Percentiles rank a stretch among this genome's conserved stretches.
Conservation (phyloP, 2,329 filamentous ascomycete genomes). For the Tolypocladium ovalisporum region DNA sequence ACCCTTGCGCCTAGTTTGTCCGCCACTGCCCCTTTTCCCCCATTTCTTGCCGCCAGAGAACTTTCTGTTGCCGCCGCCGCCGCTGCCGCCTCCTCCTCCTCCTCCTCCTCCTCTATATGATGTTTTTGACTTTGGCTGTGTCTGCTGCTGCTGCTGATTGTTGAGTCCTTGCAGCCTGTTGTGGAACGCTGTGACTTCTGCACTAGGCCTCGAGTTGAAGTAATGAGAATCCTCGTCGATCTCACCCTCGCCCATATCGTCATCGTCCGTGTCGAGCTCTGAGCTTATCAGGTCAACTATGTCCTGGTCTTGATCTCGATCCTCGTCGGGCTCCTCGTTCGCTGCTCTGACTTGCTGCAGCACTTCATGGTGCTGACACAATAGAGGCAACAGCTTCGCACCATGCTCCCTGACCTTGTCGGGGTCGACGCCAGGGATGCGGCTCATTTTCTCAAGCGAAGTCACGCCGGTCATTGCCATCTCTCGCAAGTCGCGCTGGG, state of each 20-base stretch:
- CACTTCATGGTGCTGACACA: conserved; percentile 34
- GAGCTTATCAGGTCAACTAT: conserved; percentile 47
- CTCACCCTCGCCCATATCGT: conserved; percentile 24
- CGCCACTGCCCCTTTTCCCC: conserved; percentile 16
- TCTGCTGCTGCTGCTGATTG: conserved; percentile 9
- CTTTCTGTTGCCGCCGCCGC: conserved; percentile 16
- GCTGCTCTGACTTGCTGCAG: conserved; percentile 35
- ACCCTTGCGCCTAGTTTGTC: conserved; percentile 18
- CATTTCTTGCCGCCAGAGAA: conserved; percentile 18
- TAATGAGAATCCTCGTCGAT: conserved; percentile 34
- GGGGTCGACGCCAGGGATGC: conserved; percentile 50
- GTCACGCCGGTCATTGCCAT: conserved; percentile 64
- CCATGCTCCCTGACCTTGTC: conserved; percentile 55
- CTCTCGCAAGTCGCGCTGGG: conserved; percentile 55
- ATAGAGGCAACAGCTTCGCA: conserved; percentile 45
- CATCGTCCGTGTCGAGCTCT: conserved; percentile 26
- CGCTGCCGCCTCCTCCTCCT: too few species aligned
- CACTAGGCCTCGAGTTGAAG: conserved; percentile 22
- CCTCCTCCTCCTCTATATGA: conserved; percentile 14
- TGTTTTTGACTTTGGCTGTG: conserved; percentile 13
- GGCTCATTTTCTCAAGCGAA: conserved; percentile 48
- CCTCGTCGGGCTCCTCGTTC: conserved; percentile 20
- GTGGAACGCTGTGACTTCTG: conserved; percentile 24
- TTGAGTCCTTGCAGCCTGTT: conserved; percentile 17
- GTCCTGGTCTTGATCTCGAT: conserved; percentile 20